Percentiles rank a stretch among this genome's conserved stretches.
These are phyloP conservation scores for Tulasnella sp. DNA, from an alignment of 768 basidiomycete genomes.

Conservation along the genomic window DNA sequence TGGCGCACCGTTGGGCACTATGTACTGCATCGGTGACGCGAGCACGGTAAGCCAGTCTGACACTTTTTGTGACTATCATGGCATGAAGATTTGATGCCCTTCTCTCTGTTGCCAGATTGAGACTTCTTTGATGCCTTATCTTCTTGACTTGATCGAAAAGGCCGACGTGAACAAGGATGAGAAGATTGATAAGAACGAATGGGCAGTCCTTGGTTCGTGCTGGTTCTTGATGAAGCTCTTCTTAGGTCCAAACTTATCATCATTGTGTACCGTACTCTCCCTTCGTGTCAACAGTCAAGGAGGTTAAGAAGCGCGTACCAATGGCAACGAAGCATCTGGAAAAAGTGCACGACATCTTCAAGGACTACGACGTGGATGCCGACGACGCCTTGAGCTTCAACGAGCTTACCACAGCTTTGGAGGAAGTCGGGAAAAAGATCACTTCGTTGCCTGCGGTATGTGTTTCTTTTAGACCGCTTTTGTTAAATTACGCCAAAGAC, in stretches of 20 bases:
- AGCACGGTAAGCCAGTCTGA: constrained; percentile 50
- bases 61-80: not conserved
- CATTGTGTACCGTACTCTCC: not conserved
- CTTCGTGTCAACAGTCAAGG: constrained; percentile 36
- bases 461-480: too few relatives aligned
- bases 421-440: constrained; percentile 79
- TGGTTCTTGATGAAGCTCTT: not conserved
- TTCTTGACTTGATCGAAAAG: constrained; percentile 81
- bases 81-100: too few relatives aligned
- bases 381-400: constrained; percentile 78
- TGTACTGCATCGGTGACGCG: constrained; percentile 94
- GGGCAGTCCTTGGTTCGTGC: constrained; percentile 72
- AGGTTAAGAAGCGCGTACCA: constrained; percentile 67
- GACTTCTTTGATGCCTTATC: constrained; percentile 72
- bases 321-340: constrained; percentile 72
- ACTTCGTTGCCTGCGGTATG: constrained; percentile 84
- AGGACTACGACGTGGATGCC: constrained; percentile 76
- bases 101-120: constrained; percentile 48
- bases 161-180: constrained; percentile 82
- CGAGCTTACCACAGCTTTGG: constrained; percentile 74
- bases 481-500: not conserved
- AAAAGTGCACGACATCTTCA: constrained; percentile 70
- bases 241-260: not conserved
- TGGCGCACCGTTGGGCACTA: constrained; percentile 74
- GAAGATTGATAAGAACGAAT: constrained; percentile 78